Percentiles rank a stretch among this genome's conserved stretches.
These are phyloP conservation scores for Fusarium palustre DNA, from an alignment of 2,329 filamentous ascomycete species.

Conservation along the genomic window DNA sequence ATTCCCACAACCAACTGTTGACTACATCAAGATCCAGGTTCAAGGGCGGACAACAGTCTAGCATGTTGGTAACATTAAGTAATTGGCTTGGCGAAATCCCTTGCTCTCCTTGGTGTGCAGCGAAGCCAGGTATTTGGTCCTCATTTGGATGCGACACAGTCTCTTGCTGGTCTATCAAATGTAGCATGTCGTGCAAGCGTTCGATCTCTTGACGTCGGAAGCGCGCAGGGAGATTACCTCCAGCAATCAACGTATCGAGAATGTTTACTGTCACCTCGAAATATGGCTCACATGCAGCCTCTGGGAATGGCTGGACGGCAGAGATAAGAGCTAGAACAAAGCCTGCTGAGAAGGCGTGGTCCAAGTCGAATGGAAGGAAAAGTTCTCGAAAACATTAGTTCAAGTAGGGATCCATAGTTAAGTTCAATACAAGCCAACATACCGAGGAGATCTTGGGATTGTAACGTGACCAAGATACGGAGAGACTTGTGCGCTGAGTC, in stretches of 20 bases:
- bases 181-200: too few species aligned
- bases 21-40: background rate
- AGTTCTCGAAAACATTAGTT: background rate
- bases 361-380: background rate
- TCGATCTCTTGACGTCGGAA: too few species aligned
- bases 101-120: background rate
- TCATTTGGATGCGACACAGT: too few species aligned
- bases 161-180: too few species aligned
- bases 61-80: background rate
- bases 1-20: background rate
- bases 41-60: background rate
- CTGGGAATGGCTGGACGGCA: background rate
- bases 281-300: background rate
- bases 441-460: too few species aligned
- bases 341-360: background rate
- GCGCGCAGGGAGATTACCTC: too few species aligned
- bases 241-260: too few species aligned
- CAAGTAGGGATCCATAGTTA: background rate
- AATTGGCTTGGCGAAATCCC: background rate
- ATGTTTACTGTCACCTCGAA: background rate
- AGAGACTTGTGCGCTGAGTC: too few species aligned
- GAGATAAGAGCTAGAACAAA: background rate
- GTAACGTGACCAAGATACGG: too few species aligned
- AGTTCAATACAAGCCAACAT: too few species aligned
- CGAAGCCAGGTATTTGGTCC: too few species aligned